Percentiles rank a stretch among this genome's conserved stretches.
These are phyloP conservation scores for Arthrinium puccinioides DNA, from an alignment of 2,329 filamentous ascomycete species.

Conservation along the genomic window DNA sequence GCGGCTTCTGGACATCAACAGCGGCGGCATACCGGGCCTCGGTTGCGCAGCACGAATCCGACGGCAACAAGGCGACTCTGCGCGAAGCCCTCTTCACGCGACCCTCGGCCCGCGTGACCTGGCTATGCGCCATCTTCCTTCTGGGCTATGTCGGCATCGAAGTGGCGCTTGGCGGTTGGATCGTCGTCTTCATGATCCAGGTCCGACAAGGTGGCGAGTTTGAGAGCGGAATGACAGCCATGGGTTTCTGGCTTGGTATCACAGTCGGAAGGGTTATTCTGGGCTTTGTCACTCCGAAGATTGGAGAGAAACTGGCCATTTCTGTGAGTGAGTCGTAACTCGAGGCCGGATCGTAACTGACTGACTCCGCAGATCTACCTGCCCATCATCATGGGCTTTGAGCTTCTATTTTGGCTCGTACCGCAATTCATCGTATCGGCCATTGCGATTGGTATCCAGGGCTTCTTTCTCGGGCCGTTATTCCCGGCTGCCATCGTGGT, in stretches of 20 bases:
- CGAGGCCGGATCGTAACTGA: constrained; percentile 3
- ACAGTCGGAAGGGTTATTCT: constrained; percentile 64
- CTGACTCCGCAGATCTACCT: constrained; percentile 49
- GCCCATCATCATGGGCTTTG: constrained; percentile 52
- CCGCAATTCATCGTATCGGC: constrained; percentile 70
- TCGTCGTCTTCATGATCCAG: constrained; percentile 75
- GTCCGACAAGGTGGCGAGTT: constrained; percentile 63
- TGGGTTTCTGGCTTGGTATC: constrained; percentile 76
- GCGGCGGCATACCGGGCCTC: constrained; percentile 43
- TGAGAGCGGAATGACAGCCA: constrained; percentile 65
- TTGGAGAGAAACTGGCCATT: constrained; percentile 63
- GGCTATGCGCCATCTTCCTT: constrained; percentile 66
- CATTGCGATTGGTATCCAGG: constrained; percentile 62
- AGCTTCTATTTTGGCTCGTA: constrained; percentile 76
- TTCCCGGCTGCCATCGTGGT: constrained; percentile 68
- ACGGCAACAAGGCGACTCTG: constrained; percentile 21
- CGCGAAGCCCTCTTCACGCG: constrained; percentile 32
- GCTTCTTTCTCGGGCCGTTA: constrained; percentile 73
- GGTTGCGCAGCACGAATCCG: constrained; percentile 15
- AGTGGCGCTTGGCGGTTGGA: constrained; percentile 73
- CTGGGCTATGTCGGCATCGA: constrained; percentile 72
- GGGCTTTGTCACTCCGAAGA: constrained; percentile 63
- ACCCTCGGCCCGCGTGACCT: constrained; percentile 47
- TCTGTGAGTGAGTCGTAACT: constrained; percentile 19
- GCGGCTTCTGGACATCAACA: constrained; percentile 53